Base-by-base conservation (phyloP, 1,139 yeast species). In the Hansenula anomala region DNA sequence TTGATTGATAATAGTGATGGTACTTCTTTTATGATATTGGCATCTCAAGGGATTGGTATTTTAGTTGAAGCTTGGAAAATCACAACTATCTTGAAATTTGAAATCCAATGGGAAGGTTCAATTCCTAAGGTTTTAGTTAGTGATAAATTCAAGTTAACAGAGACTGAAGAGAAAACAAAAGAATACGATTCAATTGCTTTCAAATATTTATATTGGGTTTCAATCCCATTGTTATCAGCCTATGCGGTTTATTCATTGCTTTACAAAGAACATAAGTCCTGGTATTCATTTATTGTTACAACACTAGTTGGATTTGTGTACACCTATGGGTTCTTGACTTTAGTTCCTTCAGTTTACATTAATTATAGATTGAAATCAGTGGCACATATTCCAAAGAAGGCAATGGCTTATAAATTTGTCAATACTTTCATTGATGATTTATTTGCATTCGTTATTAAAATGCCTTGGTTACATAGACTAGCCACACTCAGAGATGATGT, bases 11-110 rank as follows among this genome's bases (percentile, higher is more conserved):
- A 60, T 41, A 59, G 57, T 36, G 69, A 64, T n/a, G 60, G 61
- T 14, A 64, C 69, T 7, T 62, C 66, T 29, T 60, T 46, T 40
- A 61, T 64, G 66, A 59, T 65, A 30, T 43, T 65, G 38, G 47
- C 58, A 10, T 59, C 66, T 1, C 69, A 65, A 41, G 68, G 68
- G 3, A 40, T 61, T 38, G 68, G 69, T 16, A 64, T 65, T 28
- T 37, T 60, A 15, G 62, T 65, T 9, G 70, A 65, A 40, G 69
- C 68, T 3, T 65, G 70, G 70, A 65, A 65, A 47, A 61, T 65
- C 40, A 63, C 67, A 23, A 65, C 65, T 24, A 57, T 63, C 12
- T 56, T 63, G 5, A 60, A 63, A 34, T 44, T 63, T 40, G 51
- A 49, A 20, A 25, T 63, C 25, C 45, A 47, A 15, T 40, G 48